Evolutionary conservation across 768 basidiomycete species (phyloP), one percentile per base, ranked within the genome.

Genomic region (Austroboletus eburneus): DNA sequence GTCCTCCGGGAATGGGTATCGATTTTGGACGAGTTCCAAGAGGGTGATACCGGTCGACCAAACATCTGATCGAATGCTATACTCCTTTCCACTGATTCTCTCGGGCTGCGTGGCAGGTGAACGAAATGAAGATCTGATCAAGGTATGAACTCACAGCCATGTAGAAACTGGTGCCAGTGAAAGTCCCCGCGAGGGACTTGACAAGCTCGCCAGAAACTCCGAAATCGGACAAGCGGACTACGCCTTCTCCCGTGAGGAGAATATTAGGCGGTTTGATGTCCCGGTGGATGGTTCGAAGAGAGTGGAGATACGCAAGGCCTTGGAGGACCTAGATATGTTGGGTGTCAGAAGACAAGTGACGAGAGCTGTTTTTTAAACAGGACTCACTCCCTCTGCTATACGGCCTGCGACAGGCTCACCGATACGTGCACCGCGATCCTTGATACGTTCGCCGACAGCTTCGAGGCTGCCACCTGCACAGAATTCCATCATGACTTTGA

Each of bases 11-110:
- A 96, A 98, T 9, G 96, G 96, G 74, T 96, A 97, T 34, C 87
- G 81, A 58, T 95, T 96, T 60, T 90, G 81, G 5, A 94, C 88
- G 20, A 99, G 80, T 69, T 98, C 96, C 56, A 98, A 77, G 27
- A 99, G 76, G 0, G 93, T 89, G 37, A 99, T 86, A 20, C 95
- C 96, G 13, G 92, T 87, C 1, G 94, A 97, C 96, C 96, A 99
- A 20, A 99, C 94, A 64, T 99, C 94, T 30, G 94, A 91, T 47
- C 91, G 83, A 59, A 96, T 95, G 25, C 90, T 90, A 65, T 96
- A 99, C 54, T 87, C 82, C 45, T 85, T 79, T 5, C 95, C 95
- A 57, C 83, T 85, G 50, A 98, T 94, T 51, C 95, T 85, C 68
- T 97, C 95, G 40, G 95, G 95, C 89, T 92, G 54, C 43, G 52